Evolutionary conservation across 495 filamentous ascomycete genomes (phyloP), one percentile per base, ranked within the genome.

Genomic region (Neurospora sp.): DNA sequence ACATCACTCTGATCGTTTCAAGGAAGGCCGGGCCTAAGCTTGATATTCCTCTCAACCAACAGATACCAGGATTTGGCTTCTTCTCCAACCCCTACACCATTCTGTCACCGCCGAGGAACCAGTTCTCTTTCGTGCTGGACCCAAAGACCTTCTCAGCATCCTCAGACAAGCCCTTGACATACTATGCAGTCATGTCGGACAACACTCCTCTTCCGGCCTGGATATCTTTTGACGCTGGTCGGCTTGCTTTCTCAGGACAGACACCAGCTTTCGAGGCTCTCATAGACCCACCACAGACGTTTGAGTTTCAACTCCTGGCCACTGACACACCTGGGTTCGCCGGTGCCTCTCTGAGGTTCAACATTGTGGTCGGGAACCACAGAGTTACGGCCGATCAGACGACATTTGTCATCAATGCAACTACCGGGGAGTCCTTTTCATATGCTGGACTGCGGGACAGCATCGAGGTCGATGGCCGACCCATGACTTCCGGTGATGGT

Each of bases 201-300:
- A 92, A 94, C 76, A 90, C 91, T 8, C 94, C 95, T 39, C 83
- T 97, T 46, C 94, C 94, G 41, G 92, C 94, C 5, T 97, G 94
- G 94, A 87, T 97, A 48, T 83, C 81, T 12, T 97, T 98, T 76
- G 89, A 97, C 77, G 76, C 86, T 2, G 74, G 77, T 3, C 82
- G 75, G 8, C 85, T 97, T 39, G 85, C 86, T 12, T 97, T 97
- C 76, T 88, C 88, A 7, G 94, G 94, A n/a, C 88, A 82, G 62
- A 90, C 90, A 5, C 94, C 93, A 6, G 79, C 88, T 16, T 81
- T 86, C 20, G 84, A 84, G 44, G 90, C 89, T 44, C 85, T 91
- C 38, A 83, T 88, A 39, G 84, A 90, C 18, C 89, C 89, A 3
- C 90, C 93, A 16, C 91, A 96, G 77, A 85, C 82, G 0, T 96